Conservation (phyloP, 768 basidiomycete genomes). For the Kwoniella sp. region DNA sequence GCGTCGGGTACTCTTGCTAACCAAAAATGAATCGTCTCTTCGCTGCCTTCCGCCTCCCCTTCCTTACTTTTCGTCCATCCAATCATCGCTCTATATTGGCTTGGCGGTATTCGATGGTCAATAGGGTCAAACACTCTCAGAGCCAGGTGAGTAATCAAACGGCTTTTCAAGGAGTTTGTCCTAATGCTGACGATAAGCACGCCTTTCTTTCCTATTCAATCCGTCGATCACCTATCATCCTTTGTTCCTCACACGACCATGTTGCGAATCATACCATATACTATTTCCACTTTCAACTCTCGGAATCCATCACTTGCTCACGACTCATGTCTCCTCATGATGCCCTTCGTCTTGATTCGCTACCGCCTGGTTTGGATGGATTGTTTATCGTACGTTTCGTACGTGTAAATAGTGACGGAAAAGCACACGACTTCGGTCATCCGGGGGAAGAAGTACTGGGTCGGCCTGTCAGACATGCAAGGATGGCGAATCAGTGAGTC, state of each 20-base stretch:
- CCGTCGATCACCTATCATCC: neutral
- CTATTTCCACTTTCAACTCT: neutral
- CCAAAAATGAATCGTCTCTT: constrained; percentile 5
- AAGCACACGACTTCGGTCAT: constrained; percentile 65
- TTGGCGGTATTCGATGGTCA: neutral
- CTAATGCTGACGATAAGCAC: neutral
- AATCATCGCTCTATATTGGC: neutral
- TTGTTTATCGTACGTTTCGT: too few relatives aligned
- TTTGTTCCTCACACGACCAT: constrained; percentile 27
- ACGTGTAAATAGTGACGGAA: constrained; percentile 61
- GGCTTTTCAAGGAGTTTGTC: neutral
- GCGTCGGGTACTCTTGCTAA: constrained; percentile 24
- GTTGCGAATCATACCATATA: too few relatives aligned
- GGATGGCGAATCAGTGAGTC: constrained; percentile 96
- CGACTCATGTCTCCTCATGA: too few relatives aligned
- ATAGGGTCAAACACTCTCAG: constrained; percentile 55
- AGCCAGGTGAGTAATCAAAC: constrained; percentile 44
- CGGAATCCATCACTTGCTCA: too few relatives aligned
- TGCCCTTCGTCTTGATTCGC: too few relatives aligned
- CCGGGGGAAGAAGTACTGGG: constrained; percentile 58
- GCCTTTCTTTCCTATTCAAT: neutral
- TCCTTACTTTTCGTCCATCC: neutral
- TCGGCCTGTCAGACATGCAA: constrained; percentile 93
- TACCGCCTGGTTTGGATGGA: too few relatives aligned
- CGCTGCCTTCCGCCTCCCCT: too few relatives aligned